Base-by-base conservation (phyloP, 331 rosid genomes). In the Quercus lobata region DNA sequence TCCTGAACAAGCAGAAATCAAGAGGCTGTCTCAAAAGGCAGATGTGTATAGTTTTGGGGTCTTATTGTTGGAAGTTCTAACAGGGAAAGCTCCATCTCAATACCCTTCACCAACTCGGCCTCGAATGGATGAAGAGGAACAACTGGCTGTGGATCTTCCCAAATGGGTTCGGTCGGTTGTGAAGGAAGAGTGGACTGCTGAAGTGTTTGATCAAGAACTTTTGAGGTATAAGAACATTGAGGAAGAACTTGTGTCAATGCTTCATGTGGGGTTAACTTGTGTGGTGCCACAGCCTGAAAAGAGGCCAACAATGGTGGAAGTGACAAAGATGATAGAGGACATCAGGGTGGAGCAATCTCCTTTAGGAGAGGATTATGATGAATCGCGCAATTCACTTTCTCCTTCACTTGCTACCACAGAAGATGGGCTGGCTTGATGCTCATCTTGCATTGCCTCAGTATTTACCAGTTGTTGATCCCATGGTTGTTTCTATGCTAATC, bases 121-220 rank as follows among this genome's bases (percentile, higher is more conserved):
- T 1, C 83, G 81, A 0, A 22, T 75, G n/a, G 93, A 75, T 6
- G 92, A 89, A n/a, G 91, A 89, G 58, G 98, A 90, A 27, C 84
- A 76, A 4, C 12, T 41, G 46, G 69, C 72, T 1, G 84, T 87
- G 71, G 99, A 93, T 74, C 92, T 96, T 35, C 97, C 97, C 0
- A 91, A 91, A 71, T 96, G 99, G 99, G 98, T 93, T 37, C 87
- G 97, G 0, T 96, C 98, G 0, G 97, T 96, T 7, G 99, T 93
- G 84, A 93, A 85, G 85, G 99, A 96, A 83, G 99, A 96, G 88
- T 96, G 99, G 99, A 96, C 99, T 0, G 98, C 92, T 0, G 99
- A 96, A 76, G 99, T 96, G 85, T 96, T 96, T 72, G 99, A 96
- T 78, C 94, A 88, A 24, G 99, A 96, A 69, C 90, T 96, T 10